Base-by-base conservation (phyloP, 2,329 filamentous ascomycete genomes). In the Dactylellina drechsleri region DNA sequence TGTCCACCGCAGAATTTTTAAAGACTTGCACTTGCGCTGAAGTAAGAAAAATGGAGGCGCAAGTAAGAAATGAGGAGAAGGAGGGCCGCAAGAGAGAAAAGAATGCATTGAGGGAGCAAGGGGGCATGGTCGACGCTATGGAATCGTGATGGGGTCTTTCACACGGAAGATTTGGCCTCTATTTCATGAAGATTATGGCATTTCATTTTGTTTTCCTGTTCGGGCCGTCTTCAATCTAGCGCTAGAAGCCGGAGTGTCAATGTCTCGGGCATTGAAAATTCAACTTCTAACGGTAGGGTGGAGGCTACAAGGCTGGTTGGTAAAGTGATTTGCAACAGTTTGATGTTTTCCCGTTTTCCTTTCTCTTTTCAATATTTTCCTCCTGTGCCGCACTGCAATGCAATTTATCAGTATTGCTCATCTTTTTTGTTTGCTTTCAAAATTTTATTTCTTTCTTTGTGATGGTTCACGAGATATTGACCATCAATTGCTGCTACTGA, bases 131-230 rank as follows among this genome's bases (percentile, higher is more conserved):
- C 5, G 20, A 18, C 12, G 47, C 5, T 52, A 26, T 18, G 41
- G 71, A 78, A 77, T 13, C 78, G 81, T 4, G 61, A 84, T 36
- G 31, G 31, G 31, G 10, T 10, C 31, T 36, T 36, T 10, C 31
- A 36, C 31, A 36, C 6, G 31, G 31, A 36, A 36, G 31, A 36
- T 36, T 8, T 36, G 31, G 31, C 6, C 6, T 10, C 6, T 36
- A 7, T 36, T 36, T 36, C 31, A 36, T 36, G 31, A 36, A 36
- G 10, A 61, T 79, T 81, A 80, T 83, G 85, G 81, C 82, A 82
- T 81, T 15, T 47, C 53, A 45, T 66, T 66, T 72, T 45, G 59
- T 49, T 41, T 57, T 58, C 26, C 56, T 65, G 76, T 60, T 57
- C 26, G 76, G 58, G 70, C 26, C 60, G 36, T 40, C 43, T 64